Conservation (phyloP, 768 basidiomycete species). For the Asterophora parasitica region DNA sequence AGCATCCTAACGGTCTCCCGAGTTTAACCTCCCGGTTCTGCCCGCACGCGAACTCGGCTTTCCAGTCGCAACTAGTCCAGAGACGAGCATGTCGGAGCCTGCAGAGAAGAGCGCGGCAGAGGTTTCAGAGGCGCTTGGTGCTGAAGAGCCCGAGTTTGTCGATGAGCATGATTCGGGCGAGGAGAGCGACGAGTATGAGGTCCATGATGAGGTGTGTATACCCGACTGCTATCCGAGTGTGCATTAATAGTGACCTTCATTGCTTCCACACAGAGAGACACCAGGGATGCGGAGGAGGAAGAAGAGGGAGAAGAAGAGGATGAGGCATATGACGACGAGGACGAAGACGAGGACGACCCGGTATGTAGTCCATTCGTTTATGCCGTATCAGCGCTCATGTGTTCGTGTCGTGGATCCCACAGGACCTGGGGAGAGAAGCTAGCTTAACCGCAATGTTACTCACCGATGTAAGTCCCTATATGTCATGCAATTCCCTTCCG, state of each 20-base stretch:
- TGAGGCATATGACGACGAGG: slow-evolving; percentile 10
- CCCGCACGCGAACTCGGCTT: not conserved
- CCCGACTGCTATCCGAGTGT: not conserved
- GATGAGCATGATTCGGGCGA: slow-evolving; percentile 14
- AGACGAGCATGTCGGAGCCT: slow-evolving; percentile 14
- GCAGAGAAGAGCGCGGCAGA: slow-evolving; percentile 11
- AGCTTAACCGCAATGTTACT: slow-evolving; percentile 18
- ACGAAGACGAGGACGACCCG: slow-evolving; percentile 8
- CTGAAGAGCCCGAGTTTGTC: slow-evolving; percentile 5
- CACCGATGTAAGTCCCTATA: slow-evolving; percentile 18
- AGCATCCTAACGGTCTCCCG: slow-evolving; percentile 1
- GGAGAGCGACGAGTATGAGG: slow-evolving; percentile 21
- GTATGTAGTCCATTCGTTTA: slow-evolving; percentile 8
- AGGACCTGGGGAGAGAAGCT: slow-evolving; percentile 5
- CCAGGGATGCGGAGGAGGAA: slow-evolving; percentile 5
- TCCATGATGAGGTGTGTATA: slow-evolving; percentile 13
- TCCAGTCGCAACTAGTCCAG: too few relatives aligned
- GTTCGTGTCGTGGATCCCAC: not conserved
- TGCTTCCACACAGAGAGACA: too few relatives aligned
- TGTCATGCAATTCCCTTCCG: too few relatives aligned
- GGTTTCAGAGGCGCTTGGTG: slow-evolving; percentile 10
- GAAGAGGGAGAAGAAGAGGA: slow-evolving; percentile 17
- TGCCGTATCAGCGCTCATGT: not conserved
- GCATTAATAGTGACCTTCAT: too few relatives aligned
- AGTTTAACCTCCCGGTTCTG: not conserved